Base-by-base conservation (phyloP, 179 eudicot genomes). In the Beta lomatogona region DNA sequence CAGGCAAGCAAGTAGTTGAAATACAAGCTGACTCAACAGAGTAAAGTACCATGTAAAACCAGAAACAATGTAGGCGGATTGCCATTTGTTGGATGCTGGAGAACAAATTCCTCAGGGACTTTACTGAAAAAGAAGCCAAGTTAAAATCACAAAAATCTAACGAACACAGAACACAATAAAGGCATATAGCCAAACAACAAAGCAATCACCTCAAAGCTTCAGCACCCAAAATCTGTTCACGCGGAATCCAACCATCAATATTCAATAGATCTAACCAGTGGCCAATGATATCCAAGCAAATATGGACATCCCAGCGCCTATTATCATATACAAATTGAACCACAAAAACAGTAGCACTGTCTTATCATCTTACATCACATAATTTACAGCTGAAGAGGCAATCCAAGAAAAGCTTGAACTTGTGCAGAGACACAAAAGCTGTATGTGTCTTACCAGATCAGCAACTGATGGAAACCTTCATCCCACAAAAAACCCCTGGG, bases 401-500 rank as follows among this genome's bases (percentile, higher is more conserved):
- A 73, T 55, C 15, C 55, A 36, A 70, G 21, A 57, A 52, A 50
- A 70, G n/a, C 45, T 12, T 14, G 66, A 45, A 10, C 18, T 71
- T 22, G 2, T 14, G 11, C 22, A 21, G 9, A 54, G 44, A 74
- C 65, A 52, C 68, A 22, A 36, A 71, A 75, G 72, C 25, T 82
- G 48, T 64, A 64, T 77, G 46, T 5, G 50, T 82, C 97, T 77
- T 77, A 97, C 99, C 97, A 92, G 80, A 97, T 89, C 82, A 94
- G 79, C 77, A 97, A 88, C 86, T 94, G 98, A 87, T 94, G 99
- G 82, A 97, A 97, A 71, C 98, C 99, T 87, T 97, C 98, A 89
- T 97, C 99, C 99, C 99, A 97, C 75, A 97, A 76, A 82, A 97
- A 97, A 28, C 99, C 99, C 84, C 99, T 88, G 19, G 99, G 99